Evolutionary conservation across 148 eudicot species (phyloP), one percentile per base, ranked within the genome.

Genomic region (Fallopia convolvulus): DNA sequence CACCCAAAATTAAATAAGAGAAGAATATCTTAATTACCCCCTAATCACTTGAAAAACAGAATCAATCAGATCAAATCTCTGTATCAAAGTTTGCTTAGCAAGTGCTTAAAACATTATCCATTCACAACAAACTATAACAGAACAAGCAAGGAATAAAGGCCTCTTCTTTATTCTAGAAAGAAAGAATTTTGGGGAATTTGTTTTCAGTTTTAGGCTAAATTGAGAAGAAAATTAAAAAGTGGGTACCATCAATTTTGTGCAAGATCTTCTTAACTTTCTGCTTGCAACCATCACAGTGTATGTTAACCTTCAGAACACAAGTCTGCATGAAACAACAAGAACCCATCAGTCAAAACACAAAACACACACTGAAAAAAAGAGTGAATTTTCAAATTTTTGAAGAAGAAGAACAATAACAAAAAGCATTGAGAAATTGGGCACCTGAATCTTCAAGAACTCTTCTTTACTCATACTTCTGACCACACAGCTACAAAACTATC

Each of bases 271-370:
- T 94, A 70, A 94, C 99, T 87, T 92, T 92, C 13, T 80, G 88
- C 87, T 90, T 90, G 77, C 99, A 94, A 0, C 99, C 99, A 85
- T 94, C 98, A 87, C 98, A 94, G 85, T 94, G 97, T 75, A 94
- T 92, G 86, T 92, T 86, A 80, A 94, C 98, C 85, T 90, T 94
- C 26, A 94, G 95, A 61, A 90, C 90, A 87, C 92, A 89, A 80
- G 98, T 94, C 98, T 94, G 97, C 89, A 89, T 80, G 85, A 20
- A 48, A 72, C 20, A 48, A 80, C 7, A 36, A 75, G 21, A 3
- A 53, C 68, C 23, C 66, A 18, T 0, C 47, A 53, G 6, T 44
- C 40, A 70, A 63, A 18, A 49, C 41, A 63, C 8, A 74, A 74
- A 39, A 21, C 70, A 76, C 0, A 75, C 15, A 47, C 53, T 17